These are phyloP conservation scores for Ogataea henricii DNA, from an alignment of 805 yeast genomes.

Conservation along the genomic window DNA sequence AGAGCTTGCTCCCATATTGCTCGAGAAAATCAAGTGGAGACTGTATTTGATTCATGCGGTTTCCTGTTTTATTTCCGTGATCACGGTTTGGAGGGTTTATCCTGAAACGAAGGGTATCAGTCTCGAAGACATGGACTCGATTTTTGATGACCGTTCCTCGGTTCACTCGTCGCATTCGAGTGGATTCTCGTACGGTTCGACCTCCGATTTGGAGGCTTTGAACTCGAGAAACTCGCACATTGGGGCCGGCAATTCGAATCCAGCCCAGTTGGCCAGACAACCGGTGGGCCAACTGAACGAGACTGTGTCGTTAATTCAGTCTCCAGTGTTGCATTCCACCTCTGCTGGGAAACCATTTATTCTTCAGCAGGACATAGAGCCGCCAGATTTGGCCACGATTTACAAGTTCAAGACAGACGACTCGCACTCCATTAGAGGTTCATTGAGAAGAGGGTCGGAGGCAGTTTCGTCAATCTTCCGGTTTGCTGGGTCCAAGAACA, in stretches of 20 bases:
- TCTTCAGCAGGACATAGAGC: slow-evolving; percentile 35
- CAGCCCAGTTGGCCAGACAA: slow-evolving; percentile 30
- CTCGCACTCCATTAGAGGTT: slow-evolving; percentile 38
- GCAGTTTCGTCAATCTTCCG: slow-evolving; percentile 39
- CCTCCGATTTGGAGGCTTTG: slow-evolving; percentile 23
- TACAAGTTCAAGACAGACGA: slow-evolving; percentile 38
- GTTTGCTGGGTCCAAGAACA: slow-evolving; percentile 23
- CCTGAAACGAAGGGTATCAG: slow-evolving; percentile 92
- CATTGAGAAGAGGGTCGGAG: slow-evolving; percentile 45
- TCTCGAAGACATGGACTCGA: slow-evolving; percentile 88
- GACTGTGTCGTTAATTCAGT: slow-evolving; percentile 16
- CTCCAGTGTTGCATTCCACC: slow-evolving; percentile 9
- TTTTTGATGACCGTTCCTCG: slow-evolving; percentile 68
- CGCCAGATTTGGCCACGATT: slow-evolving; percentile 40
- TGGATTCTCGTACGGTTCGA: slow-evolving; percentile 19
- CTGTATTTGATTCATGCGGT: slow-evolving; percentile 80
- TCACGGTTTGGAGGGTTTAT: slow-evolving; percentile 69
- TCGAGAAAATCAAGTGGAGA: slow-evolving; percentile 75
- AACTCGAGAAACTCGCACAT: slow-evolving; percentile 17
- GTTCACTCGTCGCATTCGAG: slow-evolving; percentile 24
- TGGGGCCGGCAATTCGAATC: slow-evolving; percentile 8
- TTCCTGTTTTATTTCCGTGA: slow-evolving; percentile 71
- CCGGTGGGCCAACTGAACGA: slow-evolving; percentile 20
- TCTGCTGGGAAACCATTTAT: slow-evolving; percentile 23
- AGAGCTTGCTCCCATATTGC: slow-evolving; percentile 83